Base-by-base conservation (phyloP, 106 monocot species). In the Allium fistulosum region DNA sequence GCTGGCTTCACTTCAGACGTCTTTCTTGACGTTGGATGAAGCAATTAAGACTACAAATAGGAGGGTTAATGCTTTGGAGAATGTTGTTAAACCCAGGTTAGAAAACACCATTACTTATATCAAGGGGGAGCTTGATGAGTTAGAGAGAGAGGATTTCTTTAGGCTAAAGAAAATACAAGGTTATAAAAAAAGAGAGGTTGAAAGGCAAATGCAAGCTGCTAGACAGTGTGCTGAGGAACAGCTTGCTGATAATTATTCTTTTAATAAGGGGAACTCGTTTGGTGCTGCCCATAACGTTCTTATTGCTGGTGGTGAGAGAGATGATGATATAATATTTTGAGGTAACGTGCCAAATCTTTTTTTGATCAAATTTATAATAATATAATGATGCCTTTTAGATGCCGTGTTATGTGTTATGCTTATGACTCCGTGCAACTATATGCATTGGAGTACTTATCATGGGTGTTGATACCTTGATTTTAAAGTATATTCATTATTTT, bases 21-120 rank as follows among this genome's bases (percentile, higher is more conserved):
- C 95, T 0, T 96, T 96, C 78, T 77, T 96, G 11, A 96, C 95
- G 6, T 85, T 96, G 13, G 95, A 96, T 60, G 95, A 91, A 63
- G 95, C 95, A 57, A 96, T 96, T 67, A 96, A 96, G 85, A 96
- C 88, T 46, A 96, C 95, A 58, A 96, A 96, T 64, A 78, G 95
- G 15, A 80, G 95, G 62, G 95, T 96, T 28, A 96, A 96, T 66
- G 95, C 95, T 4, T 71, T 96, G n/a, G 95, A 96, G 82, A 96
- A 86, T 62, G 95, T 96, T 10, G 91, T 96, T 12, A 91, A 91
- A 80, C 95, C 95, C 8, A 74, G 91, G 53, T n/a, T 96, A 8
- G 95, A 96, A 83, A 96, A 96, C 80, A 96, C 95, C 14, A 96
- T 96, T 26, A 86, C 2, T 51, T 96, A 96, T 72, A 96, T 96